These are phyloP conservation scores for Agastache rugosa DNA, from an alignment of 257 asterid genomes.

Conservation along the genomic window DNA sequence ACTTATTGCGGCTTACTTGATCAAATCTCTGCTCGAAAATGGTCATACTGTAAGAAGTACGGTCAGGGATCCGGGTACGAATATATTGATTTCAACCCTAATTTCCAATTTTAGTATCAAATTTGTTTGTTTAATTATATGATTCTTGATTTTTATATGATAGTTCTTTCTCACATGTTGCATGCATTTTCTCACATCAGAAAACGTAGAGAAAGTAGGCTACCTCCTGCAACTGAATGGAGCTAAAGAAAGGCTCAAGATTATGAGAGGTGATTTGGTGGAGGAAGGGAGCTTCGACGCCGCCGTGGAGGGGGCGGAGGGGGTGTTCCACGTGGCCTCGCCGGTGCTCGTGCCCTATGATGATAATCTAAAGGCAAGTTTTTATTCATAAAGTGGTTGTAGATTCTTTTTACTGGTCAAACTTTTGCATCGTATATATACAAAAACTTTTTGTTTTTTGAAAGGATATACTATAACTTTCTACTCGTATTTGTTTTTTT, in stretches of 20 bases:
- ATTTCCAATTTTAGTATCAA: not conserved
- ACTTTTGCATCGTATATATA: too few relatives aligned
- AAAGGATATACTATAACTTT: too few relatives aligned
- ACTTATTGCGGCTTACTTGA: slow-evolving; percentile 78
- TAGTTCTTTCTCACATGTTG: not conserved
- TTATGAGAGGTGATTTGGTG: slow-evolving; percentile 73
- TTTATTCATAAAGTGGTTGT: not conserved
- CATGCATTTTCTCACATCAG: slow-evolving; percentile 37
- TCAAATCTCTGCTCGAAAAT: slow-evolving; percentile 66
- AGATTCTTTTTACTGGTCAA: not conserved
- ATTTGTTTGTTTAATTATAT: too few relatives aligned
- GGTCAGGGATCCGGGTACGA: slow-evolving; percentile 74
- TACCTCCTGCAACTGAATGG: slow-evolving; percentile 79
- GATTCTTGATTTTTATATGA: not conserved
- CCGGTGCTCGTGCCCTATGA: slow-evolving; percentile 76
- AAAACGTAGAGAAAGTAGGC: slow-evolving; percentile 63
- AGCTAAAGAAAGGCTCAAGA: slow-evolving; percentile 82
- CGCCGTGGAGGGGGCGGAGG: slow-evolving; percentile 81
- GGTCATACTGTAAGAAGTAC: slow-evolving; percentile 81
- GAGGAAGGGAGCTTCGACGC: slow-evolving; percentile 85
- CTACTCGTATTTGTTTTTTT: not conserved
- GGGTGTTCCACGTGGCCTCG: slow-evolving; percentile 93
- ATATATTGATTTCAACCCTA: not conserved
- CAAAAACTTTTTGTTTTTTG: too few relatives aligned
- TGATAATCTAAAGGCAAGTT: slow-evolving; percentile 62